Conservation (phyloP, 2,329 filamentous ascomycete species). For the Xylariaceae sp. region DNA sequence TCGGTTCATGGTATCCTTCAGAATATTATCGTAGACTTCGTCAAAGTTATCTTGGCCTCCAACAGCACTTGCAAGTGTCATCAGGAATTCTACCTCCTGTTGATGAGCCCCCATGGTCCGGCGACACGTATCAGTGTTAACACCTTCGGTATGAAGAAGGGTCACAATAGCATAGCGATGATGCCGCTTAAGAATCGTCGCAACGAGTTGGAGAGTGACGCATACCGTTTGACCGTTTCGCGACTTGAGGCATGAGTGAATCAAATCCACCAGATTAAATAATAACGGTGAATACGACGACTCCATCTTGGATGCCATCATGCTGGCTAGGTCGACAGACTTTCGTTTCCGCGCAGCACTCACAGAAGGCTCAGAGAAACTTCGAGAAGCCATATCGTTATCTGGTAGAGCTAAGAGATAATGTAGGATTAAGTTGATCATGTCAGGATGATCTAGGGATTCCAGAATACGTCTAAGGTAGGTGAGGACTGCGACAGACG, state of each 20-base stretch:
- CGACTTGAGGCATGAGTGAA: conserved; percentile 80
- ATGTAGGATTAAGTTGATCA: conserved; percentile 89
- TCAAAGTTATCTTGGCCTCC: conserved; percentile 70
- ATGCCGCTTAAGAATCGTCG: conserved; percentile 81
- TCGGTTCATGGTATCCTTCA: conserved; percentile 67
- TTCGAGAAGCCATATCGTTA: conserved; percentile 36
- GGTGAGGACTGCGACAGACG: conserved; percentile 90
- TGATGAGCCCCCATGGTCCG: conserved; percentile 73
- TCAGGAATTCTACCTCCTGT: conserved; percentile 70
- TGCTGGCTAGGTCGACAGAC: conserved; percentile 81
- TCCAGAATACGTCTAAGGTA: conserved; percentile 90
- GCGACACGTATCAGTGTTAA: conserved; percentile 51
- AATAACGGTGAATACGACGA: conserved; percentile 74
- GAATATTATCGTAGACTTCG: conserved; percentile 67
- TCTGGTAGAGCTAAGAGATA: conserved; percentile 85
- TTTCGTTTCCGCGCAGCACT: conserved; percentile 77
- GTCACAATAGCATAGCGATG: conserved; percentile 81
- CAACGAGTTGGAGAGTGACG: conserved; percentile 83
- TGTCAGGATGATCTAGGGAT: conserved; percentile 85
- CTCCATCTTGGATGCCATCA: conserved; percentile 73
- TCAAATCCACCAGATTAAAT: conserved; percentile 90
- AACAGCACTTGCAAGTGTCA: conserved; percentile 65
- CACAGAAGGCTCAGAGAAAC: conserved; percentile 48
- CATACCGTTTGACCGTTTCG: conserved; percentile 84
- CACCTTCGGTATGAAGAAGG: conserved; percentile 65